These are phyloP conservation scores for Acorus calamus DNA, from an alignment of 106 monocot genomes.

Conservation along the genomic window DNA sequence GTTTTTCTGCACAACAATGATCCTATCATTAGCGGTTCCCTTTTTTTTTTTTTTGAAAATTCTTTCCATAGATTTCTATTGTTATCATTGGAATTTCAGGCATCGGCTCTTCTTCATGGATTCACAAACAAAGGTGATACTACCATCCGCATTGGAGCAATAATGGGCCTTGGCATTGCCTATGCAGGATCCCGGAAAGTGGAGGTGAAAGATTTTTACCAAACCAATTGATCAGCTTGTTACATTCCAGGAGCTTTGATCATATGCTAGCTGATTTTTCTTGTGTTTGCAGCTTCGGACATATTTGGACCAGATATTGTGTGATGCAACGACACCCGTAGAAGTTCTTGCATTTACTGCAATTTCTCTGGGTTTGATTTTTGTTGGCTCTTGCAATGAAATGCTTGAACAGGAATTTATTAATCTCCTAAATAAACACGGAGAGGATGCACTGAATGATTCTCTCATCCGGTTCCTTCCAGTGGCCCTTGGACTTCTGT, in stretches of 20 bases:
- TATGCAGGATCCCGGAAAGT: slow-evolving; percentile 96
- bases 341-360: slow-evolving; percentile 94
- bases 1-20: too few relatives aligned
- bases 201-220: slow-evolving; percentile 34
- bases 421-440: slow-evolving; percentile 72
- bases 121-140: slow-evolving; percentile 79
- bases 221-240: not conserved
- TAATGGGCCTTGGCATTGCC: slow-evolving; percentile 93
- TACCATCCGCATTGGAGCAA: slow-evolving; percentile 73
- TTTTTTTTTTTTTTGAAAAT: not conserved
- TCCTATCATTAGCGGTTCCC: not conserved
- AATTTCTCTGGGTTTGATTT: slow-evolving; percentile 69
- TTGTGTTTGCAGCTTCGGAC: slow-evolving; percentile 46
- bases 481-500: slow-evolving; percentile 94
- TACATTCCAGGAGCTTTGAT: too few relatives aligned
- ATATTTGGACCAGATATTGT: slow-evolving; percentile 39
- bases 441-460: slow-evolving; percentile 70
- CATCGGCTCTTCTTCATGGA: slow-evolving; percentile 73
- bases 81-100: slow-evolving; percentile 26
- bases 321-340: slow-evolving; percentile 60
- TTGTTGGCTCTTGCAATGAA: slow-evolving; percentile 92
- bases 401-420: slow-evolving; percentile 87
- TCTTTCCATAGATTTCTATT: not conserved
- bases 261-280: not conserved
- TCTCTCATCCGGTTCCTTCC: slow-evolving; percentile 81